Percentiles rank a stretch among this genome's conserved stretches.
Evolutionary conservation across 257 asterid species (phyloP).

Genomic region (Phtheirospermum japonicum): DNA sequence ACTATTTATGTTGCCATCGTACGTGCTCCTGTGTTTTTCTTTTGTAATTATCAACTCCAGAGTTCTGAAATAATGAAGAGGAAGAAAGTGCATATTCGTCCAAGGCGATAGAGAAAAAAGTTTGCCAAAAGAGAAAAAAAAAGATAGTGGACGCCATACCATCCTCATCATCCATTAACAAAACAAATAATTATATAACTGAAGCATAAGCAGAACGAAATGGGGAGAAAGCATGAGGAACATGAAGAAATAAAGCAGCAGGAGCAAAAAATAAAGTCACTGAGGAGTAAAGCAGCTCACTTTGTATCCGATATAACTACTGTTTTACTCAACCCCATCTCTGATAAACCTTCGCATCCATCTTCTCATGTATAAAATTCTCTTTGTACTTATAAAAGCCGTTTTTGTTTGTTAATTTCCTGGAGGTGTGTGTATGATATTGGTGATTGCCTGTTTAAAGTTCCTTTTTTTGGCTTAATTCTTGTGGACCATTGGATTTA

Average conservation of each 20-base stretch:
- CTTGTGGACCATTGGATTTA: constrained; percentile 15
- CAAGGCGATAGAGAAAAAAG: no score
- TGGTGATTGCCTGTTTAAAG: constrained; percentile 20
- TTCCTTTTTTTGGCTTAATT: constrained; percentile 24
- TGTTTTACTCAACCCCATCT: constrained; percentile 75
- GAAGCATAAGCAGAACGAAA: constrained; percentile 21
- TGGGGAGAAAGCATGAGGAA: constrained; percentile 40
- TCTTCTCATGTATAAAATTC: constrained; percentile 43
- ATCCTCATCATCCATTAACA: neutral
- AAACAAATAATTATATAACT: neutral
- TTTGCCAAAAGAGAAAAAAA: no score
- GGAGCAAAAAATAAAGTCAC: constrained; percentile 36
- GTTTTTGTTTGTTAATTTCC: neutral
- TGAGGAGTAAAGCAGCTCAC: constrained; percentile 91
- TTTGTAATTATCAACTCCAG: no score
- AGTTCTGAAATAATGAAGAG: no score
- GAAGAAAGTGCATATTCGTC: no score
- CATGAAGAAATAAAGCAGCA: constrained; percentile 29
- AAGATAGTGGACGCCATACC: constrained; percentile 34
- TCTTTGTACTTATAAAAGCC: neutral
- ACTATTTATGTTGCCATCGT: no score
- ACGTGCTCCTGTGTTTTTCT: no score
- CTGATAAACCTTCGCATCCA: constrained; percentile 59
- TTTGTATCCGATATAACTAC: constrained; percentile 91
- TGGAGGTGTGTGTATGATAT: neutral